These are phyloP conservation scores for Clathrus columnatus DNA, from an alignment of 768 basidiomycete genomes.

Conservation along the genomic window DNA sequence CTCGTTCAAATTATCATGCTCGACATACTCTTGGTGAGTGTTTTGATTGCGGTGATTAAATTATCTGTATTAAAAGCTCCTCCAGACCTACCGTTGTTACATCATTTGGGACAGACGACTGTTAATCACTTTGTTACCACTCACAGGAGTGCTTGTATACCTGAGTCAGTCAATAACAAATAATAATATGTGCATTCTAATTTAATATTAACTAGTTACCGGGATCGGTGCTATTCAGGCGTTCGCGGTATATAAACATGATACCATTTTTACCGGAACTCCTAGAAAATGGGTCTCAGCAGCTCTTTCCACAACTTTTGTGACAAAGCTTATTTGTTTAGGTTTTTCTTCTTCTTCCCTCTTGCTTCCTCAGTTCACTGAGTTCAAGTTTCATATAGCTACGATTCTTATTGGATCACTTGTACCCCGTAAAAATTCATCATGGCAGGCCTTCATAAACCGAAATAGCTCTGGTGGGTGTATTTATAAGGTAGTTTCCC, in stretches of 20 bases:
- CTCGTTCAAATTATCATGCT: conserved; percentile 4
- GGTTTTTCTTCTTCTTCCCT: not conserved
- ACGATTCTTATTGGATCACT: conserved; percentile 1
- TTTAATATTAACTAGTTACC: conserved; percentile 2
- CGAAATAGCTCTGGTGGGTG: not conserved
- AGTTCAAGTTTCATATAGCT: not conserved
- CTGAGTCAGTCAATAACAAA: not conserved
- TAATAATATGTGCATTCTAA: not conserved
- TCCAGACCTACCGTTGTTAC: conserved; percentile 6
- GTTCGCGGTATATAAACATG: conserved; percentile 1
- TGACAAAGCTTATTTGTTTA: conserved; percentile 7
- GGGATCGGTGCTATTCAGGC: conserved; percentile 6
- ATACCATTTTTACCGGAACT: conserved; percentile 6
- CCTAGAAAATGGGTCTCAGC: conserved; percentile 8
- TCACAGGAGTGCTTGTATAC: not conserved
- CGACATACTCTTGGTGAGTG: conserved; percentile 3
- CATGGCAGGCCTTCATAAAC: not conserved
- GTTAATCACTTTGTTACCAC: not conserved
- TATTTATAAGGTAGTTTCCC: conserved; percentile 5
- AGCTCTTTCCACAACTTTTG: conserved; percentile 1
- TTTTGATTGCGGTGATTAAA: too few relatives aligned
- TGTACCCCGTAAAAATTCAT: not conserved
- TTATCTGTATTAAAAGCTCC: not conserved
- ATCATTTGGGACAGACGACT: conserved; percentile 7
- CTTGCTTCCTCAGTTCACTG: not conserved